phyloP scores from a whole-genome alignment of 2,329 filamentous ascomycete genomes.

The Hypoxylon sp. region DNA sequence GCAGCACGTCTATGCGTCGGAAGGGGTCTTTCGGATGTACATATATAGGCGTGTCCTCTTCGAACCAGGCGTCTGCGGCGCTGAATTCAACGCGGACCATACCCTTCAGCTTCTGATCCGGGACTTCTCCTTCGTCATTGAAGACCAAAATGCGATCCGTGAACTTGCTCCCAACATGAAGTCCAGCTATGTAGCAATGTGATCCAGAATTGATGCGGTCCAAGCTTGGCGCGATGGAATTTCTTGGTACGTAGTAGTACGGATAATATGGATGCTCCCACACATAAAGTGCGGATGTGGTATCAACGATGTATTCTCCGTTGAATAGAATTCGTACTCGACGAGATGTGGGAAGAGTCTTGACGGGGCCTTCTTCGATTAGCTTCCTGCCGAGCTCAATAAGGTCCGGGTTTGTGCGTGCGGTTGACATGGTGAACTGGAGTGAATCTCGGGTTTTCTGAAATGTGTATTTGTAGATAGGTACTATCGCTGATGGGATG shows the following conservation, averaged over 20 bases:
- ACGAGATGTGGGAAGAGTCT: constrained; percentile 44
- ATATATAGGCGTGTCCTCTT: constrained; percentile 67
- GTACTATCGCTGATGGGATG: too few species aligned
- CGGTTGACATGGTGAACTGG: constrained; percentile 18
- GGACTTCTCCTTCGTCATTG: constrained; percentile 12
- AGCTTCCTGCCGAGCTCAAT: constrained; percentile 40
- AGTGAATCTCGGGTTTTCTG: too few species aligned
- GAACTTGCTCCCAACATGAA: constrained; percentile 26
- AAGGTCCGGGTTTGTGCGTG: constrained; percentile 31
- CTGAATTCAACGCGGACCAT: constrained; percentile 38
- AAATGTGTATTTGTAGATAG: too few species aligned
- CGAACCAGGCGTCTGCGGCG: constrained; percentile 52
- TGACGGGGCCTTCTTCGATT: constrained; percentile 42
- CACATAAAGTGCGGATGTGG: constrained; percentile 46
- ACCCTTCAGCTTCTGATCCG: constrained; percentile 36
- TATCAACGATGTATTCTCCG: constrained; percentile 46
- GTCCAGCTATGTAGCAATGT: constrained; percentile 32
- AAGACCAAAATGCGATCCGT: constrained; percentile 42
- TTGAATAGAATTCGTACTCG: constrained; percentile 47
- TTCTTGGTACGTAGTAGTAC: constrained; percentile 46
- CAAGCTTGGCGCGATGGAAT: constrained; percentile 29
- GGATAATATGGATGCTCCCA: constrained; percentile 51
- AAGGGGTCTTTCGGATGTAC: constrained; percentile 74
- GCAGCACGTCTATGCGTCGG: constrained; percentile 69
- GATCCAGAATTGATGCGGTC: constrained; percentile 11